Evolutionary conservation across 805 yeast genomes (phyloP).

Genomic region (Candida chauliodis): DNA sequence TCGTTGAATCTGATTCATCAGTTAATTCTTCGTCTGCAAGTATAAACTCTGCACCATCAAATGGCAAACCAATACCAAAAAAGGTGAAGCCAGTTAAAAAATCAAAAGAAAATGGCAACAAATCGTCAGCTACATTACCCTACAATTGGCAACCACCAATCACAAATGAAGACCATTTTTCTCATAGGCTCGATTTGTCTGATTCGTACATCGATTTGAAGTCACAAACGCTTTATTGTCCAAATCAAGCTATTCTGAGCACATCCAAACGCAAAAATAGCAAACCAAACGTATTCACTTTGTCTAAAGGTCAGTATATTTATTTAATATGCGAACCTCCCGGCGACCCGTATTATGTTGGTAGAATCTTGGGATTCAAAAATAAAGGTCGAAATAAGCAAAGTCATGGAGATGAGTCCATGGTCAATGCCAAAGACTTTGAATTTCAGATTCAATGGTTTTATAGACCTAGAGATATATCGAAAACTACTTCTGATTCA

Average conservation of each 20-base stretch:
- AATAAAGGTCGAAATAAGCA: constrained; percentile 10
- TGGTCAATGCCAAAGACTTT: constrained; percentile 50
- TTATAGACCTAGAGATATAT: constrained; percentile 82
- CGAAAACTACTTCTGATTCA: constrained; percentile 63
- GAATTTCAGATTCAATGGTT: constrained; percentile 82
- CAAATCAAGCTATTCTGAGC: constrained; percentile 19
- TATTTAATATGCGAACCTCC: constrained; percentile 90
- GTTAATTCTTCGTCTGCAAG: constrained; percentile 4
- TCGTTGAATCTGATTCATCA: constrained; percentile 5
- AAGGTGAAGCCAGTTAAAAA: not conserved
- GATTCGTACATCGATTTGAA: constrained; percentile 40
- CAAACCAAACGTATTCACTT: constrained; percentile 16
- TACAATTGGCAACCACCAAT: constrained; percentile 51
- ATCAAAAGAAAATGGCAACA: constrained; percentile 5
- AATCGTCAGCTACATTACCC: constrained; percentile 26
- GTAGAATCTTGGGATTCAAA: constrained; percentile 71
- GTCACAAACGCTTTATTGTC: constrained; percentile 36
- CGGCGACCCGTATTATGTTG: constrained; percentile 91
- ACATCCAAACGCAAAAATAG: not conserved
- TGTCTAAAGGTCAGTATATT: constrained; percentile 61
- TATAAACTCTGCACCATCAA: constrained; percentile 6
- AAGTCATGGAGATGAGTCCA: constrained; percentile 1
- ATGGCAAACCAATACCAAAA: not conserved
- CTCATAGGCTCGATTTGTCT: constrained; percentile 37
- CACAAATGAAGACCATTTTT: constrained; percentile 35